Conservation (phyloP, 164 flowering plant species). For the Tinospora cordifolia region DNA sequence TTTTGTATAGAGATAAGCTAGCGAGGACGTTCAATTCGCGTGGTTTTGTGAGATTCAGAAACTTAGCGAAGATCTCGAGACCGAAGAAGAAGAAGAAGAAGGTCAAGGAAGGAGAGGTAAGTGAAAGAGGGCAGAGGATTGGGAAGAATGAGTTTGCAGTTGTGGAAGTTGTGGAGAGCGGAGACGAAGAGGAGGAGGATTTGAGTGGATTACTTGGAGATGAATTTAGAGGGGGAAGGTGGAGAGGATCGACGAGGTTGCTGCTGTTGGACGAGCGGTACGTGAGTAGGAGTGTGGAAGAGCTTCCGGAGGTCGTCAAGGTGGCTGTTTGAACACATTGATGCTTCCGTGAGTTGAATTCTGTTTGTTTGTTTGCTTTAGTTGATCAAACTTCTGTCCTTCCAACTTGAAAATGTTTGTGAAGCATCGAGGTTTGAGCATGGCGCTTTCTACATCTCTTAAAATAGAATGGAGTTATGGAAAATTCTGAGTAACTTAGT, state of each 20-base stretch:
- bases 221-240: conserved; percentile 44
- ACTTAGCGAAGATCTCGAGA: conserved; percentile 74
- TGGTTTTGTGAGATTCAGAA: conserved; percentile 65
- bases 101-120: conserved; percentile 16
- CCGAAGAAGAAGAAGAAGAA: conserved; percentile 41
- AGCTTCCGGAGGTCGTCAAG: conserved; percentile 85
- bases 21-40: conserved; percentile 50
- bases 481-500: no score
- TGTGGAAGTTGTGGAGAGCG: conserved; percentile 58
- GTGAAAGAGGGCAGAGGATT: conserved; percentile 21
- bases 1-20: conserved; percentile 73
- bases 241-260: conserved; percentile 86
- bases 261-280: conserved; percentile 80
- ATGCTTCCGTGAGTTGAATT: conserved; percentile 25
- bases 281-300: conserved; percentile 33
- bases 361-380: not conserved
- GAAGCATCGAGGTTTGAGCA: not conserved
- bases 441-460: not conserved
- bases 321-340: conserved; percentile 35
- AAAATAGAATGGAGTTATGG: not conserved
- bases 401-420: not conserved
- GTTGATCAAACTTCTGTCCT: not conserved
- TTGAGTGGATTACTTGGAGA: conserved; percentile 63
- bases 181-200: conserved; percentile 38
- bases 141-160: conserved; percentile 37